Evolutionary conservation across 148 eudicot genomes (phyloP), one percentile per base, ranked within the genome.

Genomic region (Camellia granthamiana): DNA sequence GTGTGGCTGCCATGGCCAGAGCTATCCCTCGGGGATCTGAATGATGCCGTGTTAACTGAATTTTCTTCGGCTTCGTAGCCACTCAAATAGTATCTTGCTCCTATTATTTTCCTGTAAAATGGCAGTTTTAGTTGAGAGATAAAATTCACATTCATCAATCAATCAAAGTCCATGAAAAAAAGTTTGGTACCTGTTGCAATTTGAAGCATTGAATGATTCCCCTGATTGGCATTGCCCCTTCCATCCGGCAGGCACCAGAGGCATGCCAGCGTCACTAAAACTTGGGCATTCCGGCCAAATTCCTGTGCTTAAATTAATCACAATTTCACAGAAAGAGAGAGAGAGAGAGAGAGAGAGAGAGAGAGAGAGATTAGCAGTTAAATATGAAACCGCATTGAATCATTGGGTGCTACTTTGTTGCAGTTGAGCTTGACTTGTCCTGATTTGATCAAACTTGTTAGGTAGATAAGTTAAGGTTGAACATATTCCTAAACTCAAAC

Each of bases 261-360:
- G 89, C 89, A 88, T 84, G 74, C 51, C 75, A 18, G 11, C 81
- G 51, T 88, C 91, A 51, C 86, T 86, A 80, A 86, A 88, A 81
- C 91, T 86, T 21, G 86, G 83, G 8, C 85, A 86, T 79, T 88
- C 91, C 15, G 91, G 91, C 91, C 91, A 88, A 81, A 88, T 84
- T 72, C 91, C 89, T 88, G 44, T 51, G 4, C 61, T 16, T 66
- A 21, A 55, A 47, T 82, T 15, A 82, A 81, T 13, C 15, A 8
- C 59, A 79, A 66, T 51, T 54, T 82, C 61, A 73, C 7, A 46
- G 2, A n/a, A 7, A 70, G 38, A 70, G 12, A 52, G 71, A 49
- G 52, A n/a, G 15, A 70, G 38, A 70, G 12, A 52, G 71, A 49
- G 52, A 49, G 52, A 1, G 38, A 30, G 38, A 30, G 38, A 30